Evolutionary conservation across 2,329 filamentous ascomycete genomes (phyloP).

Genomic region (Fusarium tuaranense): DNA sequence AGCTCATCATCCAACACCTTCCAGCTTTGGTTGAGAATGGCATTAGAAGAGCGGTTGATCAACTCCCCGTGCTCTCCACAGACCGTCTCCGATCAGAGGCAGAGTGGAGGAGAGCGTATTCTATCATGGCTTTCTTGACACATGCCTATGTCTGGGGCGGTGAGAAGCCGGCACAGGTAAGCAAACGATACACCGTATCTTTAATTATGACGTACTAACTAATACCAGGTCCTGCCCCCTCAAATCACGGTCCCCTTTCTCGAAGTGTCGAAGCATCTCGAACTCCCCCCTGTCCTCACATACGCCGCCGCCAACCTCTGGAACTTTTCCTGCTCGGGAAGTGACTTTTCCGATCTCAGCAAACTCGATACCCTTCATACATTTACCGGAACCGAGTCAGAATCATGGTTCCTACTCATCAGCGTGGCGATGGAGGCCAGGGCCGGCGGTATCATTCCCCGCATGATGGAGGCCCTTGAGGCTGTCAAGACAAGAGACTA

Average conservation of each 20-base stretch:
- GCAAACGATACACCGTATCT: background rate
- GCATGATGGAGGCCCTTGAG: constrained; percentile 81
- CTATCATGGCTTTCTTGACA: constrained; percentile 80
- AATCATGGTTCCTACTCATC: constrained; percentile 94
- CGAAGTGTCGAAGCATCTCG: constrained; percentile 76
- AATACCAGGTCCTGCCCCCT: constrained; percentile 72
- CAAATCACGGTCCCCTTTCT: constrained; percentile 83
- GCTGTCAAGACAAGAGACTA: constrained; percentile 73
- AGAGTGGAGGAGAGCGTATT: constrained; percentile 87
- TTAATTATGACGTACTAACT: constrained; percentile 23
- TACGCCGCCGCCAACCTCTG: constrained; percentile 89
- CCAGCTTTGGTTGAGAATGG: constrained; percentile 74
- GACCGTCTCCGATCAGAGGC: constrained; percentile 70
- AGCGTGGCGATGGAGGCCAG: constrained; percentile 91
- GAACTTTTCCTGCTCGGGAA: constrained; percentile 77
- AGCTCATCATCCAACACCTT: constrained; percentile 75
- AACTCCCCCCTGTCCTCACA: constrained; percentile 89
- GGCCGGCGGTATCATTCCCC: constrained; percentile 78
- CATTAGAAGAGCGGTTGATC: constrained; percentile 72
- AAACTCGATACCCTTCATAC: constrained; percentile 80
- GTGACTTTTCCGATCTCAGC: constrained; percentile 73
- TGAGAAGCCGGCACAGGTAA: constrained; percentile 77
- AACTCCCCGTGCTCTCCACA: constrained; percentile 77
- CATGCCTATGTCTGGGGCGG: constrained; percentile 94
- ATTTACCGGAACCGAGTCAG: constrained; percentile 88